A percentile compares a stretch with the other conserved stretches of the same genome.
phyloP scores from a whole-genome alignment of 1,284 basidiomycete genomes.

The Irpex sp. region DNA sequence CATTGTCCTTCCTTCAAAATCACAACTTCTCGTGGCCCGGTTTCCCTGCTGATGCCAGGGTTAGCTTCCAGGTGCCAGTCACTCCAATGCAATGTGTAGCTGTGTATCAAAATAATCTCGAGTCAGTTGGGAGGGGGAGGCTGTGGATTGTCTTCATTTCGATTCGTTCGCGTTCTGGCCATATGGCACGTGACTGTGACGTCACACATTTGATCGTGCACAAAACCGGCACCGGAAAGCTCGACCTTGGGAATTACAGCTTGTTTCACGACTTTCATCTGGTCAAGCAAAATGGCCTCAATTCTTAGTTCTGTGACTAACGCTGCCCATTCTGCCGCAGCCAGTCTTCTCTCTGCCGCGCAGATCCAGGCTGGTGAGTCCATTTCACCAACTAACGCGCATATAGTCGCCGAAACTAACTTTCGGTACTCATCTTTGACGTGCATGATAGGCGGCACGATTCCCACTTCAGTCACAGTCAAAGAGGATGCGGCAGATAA shows the following conservation, averaged over 20 bases:
- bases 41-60: too few relatives aligned
- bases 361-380: conserved; percentile 46
- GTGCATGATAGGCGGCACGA: conserved; percentile 15
- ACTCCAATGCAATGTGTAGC: too few relatives aligned
- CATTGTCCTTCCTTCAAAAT: too few relatives aligned
- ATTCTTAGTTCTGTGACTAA: conserved; percentile 41
- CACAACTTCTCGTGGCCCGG: too few relatives aligned
- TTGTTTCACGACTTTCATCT: background rate
- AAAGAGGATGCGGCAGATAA: conserved; percentile 54
- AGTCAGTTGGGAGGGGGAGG: too few relatives aligned
- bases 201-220: background rate
- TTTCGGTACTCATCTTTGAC: background rate
- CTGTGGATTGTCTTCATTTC: background rate
- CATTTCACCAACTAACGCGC: background rate
- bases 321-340: conserved; percentile 51
- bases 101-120: too few relatives aligned
- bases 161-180: background rate
- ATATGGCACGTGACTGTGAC: background rate
- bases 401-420: background rate
- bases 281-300: conserved; percentile 37
- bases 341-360: conserved; percentile 41
- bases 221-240: background rate
- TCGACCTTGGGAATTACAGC: background rate
- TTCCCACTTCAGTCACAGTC: conserved; percentile 43
- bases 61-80: too few relatives aligned